Base-by-base conservation (phyloP, 2,329 filamentous ascomycete species). In the Bretziella fagacearum region DNA sequence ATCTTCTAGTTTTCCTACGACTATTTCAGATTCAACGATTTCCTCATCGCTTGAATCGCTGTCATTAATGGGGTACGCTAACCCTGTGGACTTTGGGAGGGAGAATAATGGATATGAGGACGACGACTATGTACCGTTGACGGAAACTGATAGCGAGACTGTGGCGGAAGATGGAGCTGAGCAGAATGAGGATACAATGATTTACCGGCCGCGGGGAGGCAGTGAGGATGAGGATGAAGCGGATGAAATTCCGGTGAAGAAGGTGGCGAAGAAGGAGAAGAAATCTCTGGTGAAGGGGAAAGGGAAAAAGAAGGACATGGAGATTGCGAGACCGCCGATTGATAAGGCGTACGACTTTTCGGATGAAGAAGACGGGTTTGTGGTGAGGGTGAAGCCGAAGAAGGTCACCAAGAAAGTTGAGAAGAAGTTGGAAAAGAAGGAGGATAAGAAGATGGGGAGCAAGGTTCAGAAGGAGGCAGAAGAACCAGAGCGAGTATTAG, bases 271-370 rank as follows among this genome's bases (percentile, higher is more conserved):
- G 22, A 15, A 11, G 40, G 18, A 11, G 13, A n/a, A 6, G 26
- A 30, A 30, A 13, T 17, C 17, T 18, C 10, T 6, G 13, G 23
- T 3, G 40, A 20, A 15, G n/a, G 11, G 1, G 3, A 30, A 32
- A 26, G 13, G 8, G 25, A 30, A 29, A n/a, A 43, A 30, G 3
- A 18, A 39, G 40, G n/a, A 25, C 13, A 17, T n/a, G 18, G 8
- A 33, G 23, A n/a, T 11, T 8, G 26, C 8, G 6, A 2, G 36
- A 26, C 40, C 46, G 18, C 33, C 49, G 10, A 50, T 55, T 18
- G 53, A 55, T 33, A 35, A 42, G 1, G 42, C 51, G 3, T 55
- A 56, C 23, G 50, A 42, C 15, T 56, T 56, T 37, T 55, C 55
- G 4, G 53, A 56, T 42, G 53, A 54, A 3, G 53, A 56, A 17